Base-by-base conservation (phyloP, 768 basidiomycete genomes). In the Amanita pallidorosea region DNA sequence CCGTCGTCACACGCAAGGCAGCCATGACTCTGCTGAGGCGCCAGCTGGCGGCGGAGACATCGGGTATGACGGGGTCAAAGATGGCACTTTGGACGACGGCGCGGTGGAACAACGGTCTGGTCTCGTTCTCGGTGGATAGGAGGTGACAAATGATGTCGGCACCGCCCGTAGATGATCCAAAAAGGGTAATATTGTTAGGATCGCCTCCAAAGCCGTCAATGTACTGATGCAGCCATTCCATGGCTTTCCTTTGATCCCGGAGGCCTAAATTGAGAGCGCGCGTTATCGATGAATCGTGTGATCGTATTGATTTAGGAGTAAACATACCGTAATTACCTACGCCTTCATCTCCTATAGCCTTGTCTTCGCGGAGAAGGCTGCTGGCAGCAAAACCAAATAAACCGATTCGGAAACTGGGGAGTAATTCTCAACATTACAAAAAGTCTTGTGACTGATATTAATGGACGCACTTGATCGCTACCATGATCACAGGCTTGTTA, bases 351-450 rank as follows among this genome's bases (percentile, higher is more conserved):
- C 83, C 83, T 15, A 72, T 75, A 22, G 65, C 63, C 48, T 68
- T 69, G 66, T 88, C 85, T 49, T 84, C 83, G 36, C 72, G 73
- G 47, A 90, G 71, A 41, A 76, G 72, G 29, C 73, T 70, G 53
- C 77, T 79, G 6, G 81, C 82, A n/a, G 84, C 85, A 51, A 79
- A 87, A 20, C 88, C 87, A 58, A 89, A 74, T 37, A 88, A 64
- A 35, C 88, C 88, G 23, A 89, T 66, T 13, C 87, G 85, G 63
- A 82, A 89, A 63, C 87, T 88, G 50, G 33, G 35, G 13, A 20
- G 38, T 42, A 3, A 23, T 5, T 27, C 27, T 45, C 31, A 47
- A 52, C 8, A 7, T 11, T 25, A 25, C 37, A 43, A 6, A n/a
- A 31, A 29, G 23, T 53, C 46, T 42, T 18, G 43, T 22, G 29